Percentiles rank a stretch among this genome's conserved stretches.
Evolutionary conservation across 306 rosid species (phyloP).

Genomic region (Acacia confusa): DNA sequence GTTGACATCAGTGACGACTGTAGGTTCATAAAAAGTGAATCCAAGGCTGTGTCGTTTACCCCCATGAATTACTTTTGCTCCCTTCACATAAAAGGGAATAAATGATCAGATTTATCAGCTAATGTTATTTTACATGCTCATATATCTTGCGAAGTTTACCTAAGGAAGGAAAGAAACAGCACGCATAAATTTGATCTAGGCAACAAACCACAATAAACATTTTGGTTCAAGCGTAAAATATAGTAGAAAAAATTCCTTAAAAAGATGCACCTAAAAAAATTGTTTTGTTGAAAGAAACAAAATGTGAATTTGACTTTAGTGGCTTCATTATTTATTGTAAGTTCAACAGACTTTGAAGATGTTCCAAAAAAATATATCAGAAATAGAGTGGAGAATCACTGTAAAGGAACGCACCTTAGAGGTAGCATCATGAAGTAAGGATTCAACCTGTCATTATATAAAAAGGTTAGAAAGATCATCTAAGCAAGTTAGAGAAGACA

Average conservation of each 20-base stretch:
- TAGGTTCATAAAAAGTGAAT: conserved; percentile 85
- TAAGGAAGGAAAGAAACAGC: neutral
- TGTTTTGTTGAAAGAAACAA: neutral
- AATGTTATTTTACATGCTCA: conserved; percentile 16
- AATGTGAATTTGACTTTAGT: neutral
- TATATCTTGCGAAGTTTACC: conserved; percentile 17
- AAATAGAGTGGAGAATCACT: conserved; percentile 17
- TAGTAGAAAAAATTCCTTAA: conserved; percentile 14
- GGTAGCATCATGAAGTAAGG: conserved; percentile 77
- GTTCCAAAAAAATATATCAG: neutral
- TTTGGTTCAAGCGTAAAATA: conserved; percentile 18
- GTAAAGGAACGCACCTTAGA: conserved; percentile 69
- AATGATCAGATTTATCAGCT: conserved; percentile 28
- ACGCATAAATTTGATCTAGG: conserved; percentile 11
- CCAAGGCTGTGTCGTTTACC: conserved; percentile 96
- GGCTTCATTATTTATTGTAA: neutral
- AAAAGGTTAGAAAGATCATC: conserved; percentile 29
- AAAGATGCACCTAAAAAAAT: neutral
- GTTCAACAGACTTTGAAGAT: neutral
- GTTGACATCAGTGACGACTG: conserved; percentile 66
- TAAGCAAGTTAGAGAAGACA: neutral
- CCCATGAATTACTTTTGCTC: conserved; percentile 84
- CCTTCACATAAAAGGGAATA: conserved; percentile 53
- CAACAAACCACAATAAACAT: neutral
- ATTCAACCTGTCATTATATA: conserved; percentile 69